Conservation (phyloP, 257 asterid species). For the Solanum lignicaule region DNA sequence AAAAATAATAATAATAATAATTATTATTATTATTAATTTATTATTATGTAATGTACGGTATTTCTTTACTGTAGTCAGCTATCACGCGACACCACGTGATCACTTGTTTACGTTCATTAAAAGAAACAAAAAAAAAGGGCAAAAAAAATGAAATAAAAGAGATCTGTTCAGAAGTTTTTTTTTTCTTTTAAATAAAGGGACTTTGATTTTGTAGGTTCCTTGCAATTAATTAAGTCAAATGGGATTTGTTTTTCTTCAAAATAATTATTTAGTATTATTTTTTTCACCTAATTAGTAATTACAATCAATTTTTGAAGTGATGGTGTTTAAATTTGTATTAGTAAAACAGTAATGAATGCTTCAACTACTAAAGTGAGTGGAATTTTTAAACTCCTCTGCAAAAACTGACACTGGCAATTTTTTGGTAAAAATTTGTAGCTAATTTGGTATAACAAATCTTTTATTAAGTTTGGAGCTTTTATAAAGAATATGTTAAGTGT, state of each 20-base stretch:
- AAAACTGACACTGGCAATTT: background rate
- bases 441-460: conserved; percentile 13
- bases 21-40: background rate
- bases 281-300: background rate
- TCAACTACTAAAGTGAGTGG: background rate
- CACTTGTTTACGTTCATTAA: conserved; percentile 8
- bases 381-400: background rate
- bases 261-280: background rate
- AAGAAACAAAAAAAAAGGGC: background rate
- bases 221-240: background rate
- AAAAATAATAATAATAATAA: background rate
- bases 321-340: background rate
- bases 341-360: background rate
- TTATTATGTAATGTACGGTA: conserved; percentile 4
- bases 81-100: conserved; percentile 80
- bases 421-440: background rate
- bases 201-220: background rate
- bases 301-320: background rate
- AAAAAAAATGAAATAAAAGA: background rate
- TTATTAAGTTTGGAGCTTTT: conserved; percentile 9
- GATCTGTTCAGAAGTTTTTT: background rate
- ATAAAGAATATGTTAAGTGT: background rate
- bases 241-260: too few species aligned
- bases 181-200: background rate
- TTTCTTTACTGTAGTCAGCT: conserved; percentile 23